These are phyloP conservation scores for Plasmodium sp. DNA, from an alignment of 169 alveolate genomes.

Conservation along the genomic window DNA sequence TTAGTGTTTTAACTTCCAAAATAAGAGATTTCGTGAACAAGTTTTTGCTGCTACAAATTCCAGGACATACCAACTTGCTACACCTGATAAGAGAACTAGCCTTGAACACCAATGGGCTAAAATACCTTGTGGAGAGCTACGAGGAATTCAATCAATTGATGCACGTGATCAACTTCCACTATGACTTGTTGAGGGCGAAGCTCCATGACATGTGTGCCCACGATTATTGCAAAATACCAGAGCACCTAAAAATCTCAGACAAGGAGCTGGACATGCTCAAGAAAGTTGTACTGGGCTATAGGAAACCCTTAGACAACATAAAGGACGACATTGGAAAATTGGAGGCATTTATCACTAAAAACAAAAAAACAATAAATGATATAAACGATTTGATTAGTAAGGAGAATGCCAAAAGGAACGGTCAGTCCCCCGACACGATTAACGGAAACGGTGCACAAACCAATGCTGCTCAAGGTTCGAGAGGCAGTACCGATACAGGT, in stretches of 20 bases:
- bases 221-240: slow-evolving; percentile 19
- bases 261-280: slow-evolving; percentile 31
- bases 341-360: slow-evolving; percentile 4
- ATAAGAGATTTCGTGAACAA: background rate
- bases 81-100: background rate
- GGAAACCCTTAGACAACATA: slow-evolving; percentile 55
- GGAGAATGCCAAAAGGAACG: no score
- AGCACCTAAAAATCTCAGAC: slow-evolving; percentile 24
- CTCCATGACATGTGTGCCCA: slow-evolving; percentile 21
- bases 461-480: no score
- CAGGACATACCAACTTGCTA: background rate
- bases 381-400: slow-evolving; percentile 6
- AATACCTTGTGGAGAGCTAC: slow-evolving; percentile 45
- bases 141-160: slow-evolving; percentile 50
- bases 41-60: background rate
- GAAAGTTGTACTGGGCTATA: slow-evolving; percentile 32
- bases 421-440: no score
- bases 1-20: background rate
- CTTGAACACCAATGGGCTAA: background rate
- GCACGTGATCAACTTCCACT: slow-evolving; percentile 32
- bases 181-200: slow-evolving; percentile 50
- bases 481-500: no score
- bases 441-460: no score
- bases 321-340: slow-evolving; percentile 22
- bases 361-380: background rate